Conservation (phyloP, 352 stramenopile species). For the Globisporangium irregulare region DNA sequence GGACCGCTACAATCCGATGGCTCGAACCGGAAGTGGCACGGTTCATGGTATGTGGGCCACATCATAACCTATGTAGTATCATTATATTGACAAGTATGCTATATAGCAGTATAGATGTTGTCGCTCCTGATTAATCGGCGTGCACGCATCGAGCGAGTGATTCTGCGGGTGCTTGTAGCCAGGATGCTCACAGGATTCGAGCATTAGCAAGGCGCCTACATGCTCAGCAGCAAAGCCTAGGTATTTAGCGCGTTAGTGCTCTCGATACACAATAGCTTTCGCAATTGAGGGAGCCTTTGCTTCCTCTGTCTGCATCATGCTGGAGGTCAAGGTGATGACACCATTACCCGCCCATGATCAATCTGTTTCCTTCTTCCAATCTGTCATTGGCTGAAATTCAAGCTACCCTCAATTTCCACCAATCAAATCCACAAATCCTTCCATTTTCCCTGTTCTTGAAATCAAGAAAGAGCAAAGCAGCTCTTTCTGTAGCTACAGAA, state of each 20-base stretch:
- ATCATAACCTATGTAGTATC: neutral
- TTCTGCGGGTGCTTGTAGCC: neutral
- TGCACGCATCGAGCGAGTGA: neutral
- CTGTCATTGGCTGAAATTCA: neutral
- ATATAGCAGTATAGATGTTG: neutral
- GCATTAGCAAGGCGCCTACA: neutral
- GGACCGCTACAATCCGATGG: neutral
- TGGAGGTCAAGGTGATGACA: slow-evolving; percentile 1
- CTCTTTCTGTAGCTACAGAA: neutral
- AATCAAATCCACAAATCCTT: neutral
- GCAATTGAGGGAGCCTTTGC: neutral
- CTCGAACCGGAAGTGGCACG: neutral
- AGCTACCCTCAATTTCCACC: neutral
- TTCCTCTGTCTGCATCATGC: neutral
- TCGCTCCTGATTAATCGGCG: neutral
- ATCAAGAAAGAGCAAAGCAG: neutral
- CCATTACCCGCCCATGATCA: neutral
- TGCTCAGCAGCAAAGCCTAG: neutral
- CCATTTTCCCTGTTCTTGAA: neutral
- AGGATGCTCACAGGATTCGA: neutral
- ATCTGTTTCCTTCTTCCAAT: neutral
- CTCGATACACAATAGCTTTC: neutral
- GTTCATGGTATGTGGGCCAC: slow-evolving; percentile 3
- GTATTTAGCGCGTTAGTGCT: neutral
- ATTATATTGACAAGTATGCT: neutral